Conservation (phyloP, 2,329 filamentous ascomycete genomes). For the Phoma sp. region DNA sequence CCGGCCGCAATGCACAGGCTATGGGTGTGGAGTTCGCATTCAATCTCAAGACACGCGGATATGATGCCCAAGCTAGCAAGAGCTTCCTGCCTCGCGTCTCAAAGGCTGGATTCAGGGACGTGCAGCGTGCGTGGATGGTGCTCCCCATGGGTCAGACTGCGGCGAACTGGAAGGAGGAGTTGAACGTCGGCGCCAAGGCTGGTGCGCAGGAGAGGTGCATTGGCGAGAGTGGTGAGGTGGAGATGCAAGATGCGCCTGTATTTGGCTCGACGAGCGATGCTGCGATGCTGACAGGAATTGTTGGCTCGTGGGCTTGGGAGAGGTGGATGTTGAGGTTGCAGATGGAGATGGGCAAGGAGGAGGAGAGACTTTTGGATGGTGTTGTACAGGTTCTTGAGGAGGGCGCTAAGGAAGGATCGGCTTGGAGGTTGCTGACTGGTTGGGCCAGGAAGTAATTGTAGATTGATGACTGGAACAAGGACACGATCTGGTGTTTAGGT, state of each 20-base stretch:
- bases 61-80: slow-evolving; percentile 85
- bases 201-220: slow-evolving; percentile 47
- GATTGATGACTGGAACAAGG: slow-evolving; percentile 9
- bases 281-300: slow-evolving; percentile 78
- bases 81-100: slow-evolving; percentile 78
- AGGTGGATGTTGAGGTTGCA: slow-evolving; percentile 91
- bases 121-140: slow-evolving; percentile 87
- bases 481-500: slow-evolving; percentile 34
- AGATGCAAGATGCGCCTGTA: slow-evolving; percentile 36
- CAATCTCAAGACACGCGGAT: slow-evolving; percentile 85
- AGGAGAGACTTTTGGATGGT: slow-evolving; percentile 61
- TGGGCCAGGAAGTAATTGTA: slow-evolving; percentile 49
- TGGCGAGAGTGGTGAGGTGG: slow-evolving; percentile 42
- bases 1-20: slow-evolving; percentile 79
- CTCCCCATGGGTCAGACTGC: slow-evolving; percentile 75
- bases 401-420: slow-evolving; percentile 63
- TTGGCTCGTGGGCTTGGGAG: slow-evolving; percentile 93
- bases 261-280: slow-evolving; percentile 67
- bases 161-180: slow-evolving; percentile 47
- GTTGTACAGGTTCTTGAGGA: slow-evolving; percentile 67
- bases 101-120: slow-evolving; percentile 77
- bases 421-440: slow-evolving; percentile 67
- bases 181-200: slow-evolving; percentile 44
- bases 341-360: slow-evolving; percentile 79
- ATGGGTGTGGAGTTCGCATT: slow-evolving; percentile 92